Evolutionary conservation across 1,284 basidiomycete species (phyloP).

Genomic region (Ceratobasidium sp.): DNA sequence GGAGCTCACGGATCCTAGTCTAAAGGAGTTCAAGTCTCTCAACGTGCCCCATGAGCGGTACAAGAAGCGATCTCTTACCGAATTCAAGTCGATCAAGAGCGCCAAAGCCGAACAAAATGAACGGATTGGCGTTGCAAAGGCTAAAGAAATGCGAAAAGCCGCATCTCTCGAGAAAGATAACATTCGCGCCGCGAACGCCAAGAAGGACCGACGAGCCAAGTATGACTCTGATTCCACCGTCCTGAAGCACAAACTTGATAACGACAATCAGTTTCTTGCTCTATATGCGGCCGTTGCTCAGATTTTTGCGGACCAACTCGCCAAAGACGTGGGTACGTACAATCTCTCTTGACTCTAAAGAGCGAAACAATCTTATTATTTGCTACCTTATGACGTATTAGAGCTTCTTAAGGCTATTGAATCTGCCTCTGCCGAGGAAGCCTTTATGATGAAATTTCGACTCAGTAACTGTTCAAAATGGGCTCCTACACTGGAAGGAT

Average conservation of each 20-base stretch:
- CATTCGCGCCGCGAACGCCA: slow-evolving; percentile 49
- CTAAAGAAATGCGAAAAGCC: slow-evolving; percentile 51
- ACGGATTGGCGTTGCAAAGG: slow-evolving; percentile 49
- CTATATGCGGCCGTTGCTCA: slow-evolving; percentile 71
- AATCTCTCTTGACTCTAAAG: not conserved
- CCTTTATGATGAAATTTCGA: slow-evolving; percentile 56
- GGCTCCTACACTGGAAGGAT: slow-evolving; percentile 68
- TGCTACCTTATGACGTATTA: not conserved
- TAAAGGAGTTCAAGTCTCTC: slow-evolving; percentile 54
- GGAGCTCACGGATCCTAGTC: slow-evolving; percentile 56
- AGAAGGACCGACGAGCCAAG: slow-evolving; percentile 51
- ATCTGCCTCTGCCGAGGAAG: slow-evolving; percentile 52
- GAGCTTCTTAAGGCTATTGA: slow-evolving; percentile 50
- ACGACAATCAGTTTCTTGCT: slow-evolving; percentile 64
- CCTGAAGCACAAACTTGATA: slow-evolving; percentile 59
- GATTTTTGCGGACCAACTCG: slow-evolving; percentile 67
- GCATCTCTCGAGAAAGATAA: slow-evolving; percentile 49
- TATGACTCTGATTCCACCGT: slow-evolving; percentile 53
- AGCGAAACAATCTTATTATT: slow-evolving; percentile 1
- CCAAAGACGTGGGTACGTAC: slow-evolving; percentile 57
- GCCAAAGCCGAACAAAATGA: slow-evolving; percentile 37
- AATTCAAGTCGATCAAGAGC: slow-evolving; percentile 5
- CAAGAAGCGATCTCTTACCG: slow-evolving; percentile 6
- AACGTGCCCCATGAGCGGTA: slow-evolving; percentile 15
- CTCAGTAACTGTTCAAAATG: slow-evolving; percentile 73